phyloP scores from a whole-genome alignment of 129 eudicot genomes.

The Pulicaria dysenterica region DNA sequence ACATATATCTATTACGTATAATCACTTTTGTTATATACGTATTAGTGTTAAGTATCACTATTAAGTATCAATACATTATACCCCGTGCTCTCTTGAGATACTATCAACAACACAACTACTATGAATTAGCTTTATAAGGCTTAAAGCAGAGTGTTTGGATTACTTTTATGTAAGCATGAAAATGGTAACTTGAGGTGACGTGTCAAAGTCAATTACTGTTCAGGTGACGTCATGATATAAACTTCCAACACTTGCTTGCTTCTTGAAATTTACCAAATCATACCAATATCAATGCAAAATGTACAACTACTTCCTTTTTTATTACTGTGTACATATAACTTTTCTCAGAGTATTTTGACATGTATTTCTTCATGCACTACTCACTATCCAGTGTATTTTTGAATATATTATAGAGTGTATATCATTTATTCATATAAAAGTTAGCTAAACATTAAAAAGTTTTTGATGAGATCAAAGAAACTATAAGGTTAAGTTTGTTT shows the following conservation, averaged over 20 bases:
- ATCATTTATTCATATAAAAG: too few species aligned
- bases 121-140: slow-evolving; percentile 6
- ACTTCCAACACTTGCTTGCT: neutral
- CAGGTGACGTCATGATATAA: slow-evolving; percentile 22
- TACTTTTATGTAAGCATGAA: slow-evolving; percentile 50
- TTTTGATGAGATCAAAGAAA: too few species aligned
- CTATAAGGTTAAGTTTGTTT: too few species aligned
- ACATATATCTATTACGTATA: too few species aligned
- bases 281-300: slow-evolving; percentile 4
- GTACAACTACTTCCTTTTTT: neutral
- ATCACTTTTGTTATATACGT: too few species aligned
- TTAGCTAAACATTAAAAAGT: too few species aligned
- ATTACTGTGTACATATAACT: neutral
- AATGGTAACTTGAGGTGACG: slow-evolving; percentile 46
- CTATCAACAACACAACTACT: too few species aligned
- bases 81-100: too few species aligned
- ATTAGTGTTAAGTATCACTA: too few species aligned
- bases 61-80: too few species aligned
- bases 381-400: neutral
- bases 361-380: neutral
- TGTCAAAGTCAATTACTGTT: slow-evolving; percentile 36
- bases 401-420: too few species aligned
- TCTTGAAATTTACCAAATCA: neutral
- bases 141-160: slow-evolving; percentile 28
- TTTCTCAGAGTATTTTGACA: neutral